Conservation (phyloP, 2,329 filamentous ascomycete species). For the Alternaria alternata region DNA sequence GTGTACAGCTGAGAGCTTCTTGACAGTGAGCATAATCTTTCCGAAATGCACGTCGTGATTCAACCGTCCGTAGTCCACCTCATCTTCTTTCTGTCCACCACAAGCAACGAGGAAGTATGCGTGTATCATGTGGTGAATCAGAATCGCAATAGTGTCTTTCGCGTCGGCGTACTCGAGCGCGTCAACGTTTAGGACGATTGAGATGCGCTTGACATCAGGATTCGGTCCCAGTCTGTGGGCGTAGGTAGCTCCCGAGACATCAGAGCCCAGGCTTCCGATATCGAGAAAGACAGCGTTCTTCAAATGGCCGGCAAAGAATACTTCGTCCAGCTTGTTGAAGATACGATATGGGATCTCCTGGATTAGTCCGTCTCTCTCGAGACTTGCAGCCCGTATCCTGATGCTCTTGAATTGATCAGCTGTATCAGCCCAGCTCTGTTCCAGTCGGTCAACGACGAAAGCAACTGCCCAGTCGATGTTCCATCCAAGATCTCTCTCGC, state of each 20-base stretch:
- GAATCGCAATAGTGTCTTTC: slow-evolving; percentile 46
- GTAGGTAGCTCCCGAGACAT: slow-evolving; percentile 49
- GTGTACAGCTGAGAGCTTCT: slow-evolving; percentile 38
- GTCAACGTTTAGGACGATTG: slow-evolving; percentile 45
- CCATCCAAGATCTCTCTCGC: slow-evolving; percentile 47
- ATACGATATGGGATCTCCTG: slow-evolving; percentile 43
- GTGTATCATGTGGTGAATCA: slow-evolving; percentile 58
- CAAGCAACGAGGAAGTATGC: slow-evolving; percentile 56
- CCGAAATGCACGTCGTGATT: slow-evolving; percentile 52
- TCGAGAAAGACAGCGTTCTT: slow-evolving; percentile 50
- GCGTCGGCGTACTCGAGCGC: slow-evolving; percentile 35
- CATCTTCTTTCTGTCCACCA: slow-evolving; percentile 44
- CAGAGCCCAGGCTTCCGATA: slow-evolving; percentile 32
- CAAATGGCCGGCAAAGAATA: slow-evolving; percentile 50
- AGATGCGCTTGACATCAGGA: slow-evolving; percentile 43
- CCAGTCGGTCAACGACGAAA: slow-evolving; percentile 47
- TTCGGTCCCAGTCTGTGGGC: slow-evolving; percentile 39
- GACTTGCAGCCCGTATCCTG: slow-evolving; percentile 20
- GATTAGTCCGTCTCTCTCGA: slow-evolving; percentile 25
- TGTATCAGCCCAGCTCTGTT: slow-evolving; percentile 26
- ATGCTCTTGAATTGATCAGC: slow-evolving; percentile 28
- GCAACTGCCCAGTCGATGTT: slow-evolving; percentile 54
- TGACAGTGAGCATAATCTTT: slow-evolving; percentile 51
- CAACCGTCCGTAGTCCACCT: slow-evolving; percentile 47
- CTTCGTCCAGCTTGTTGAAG: slow-evolving; percentile 49